Conservation (phyloP, 306 rosid genomes). For the Cyclanthera cordifolia region DNA sequence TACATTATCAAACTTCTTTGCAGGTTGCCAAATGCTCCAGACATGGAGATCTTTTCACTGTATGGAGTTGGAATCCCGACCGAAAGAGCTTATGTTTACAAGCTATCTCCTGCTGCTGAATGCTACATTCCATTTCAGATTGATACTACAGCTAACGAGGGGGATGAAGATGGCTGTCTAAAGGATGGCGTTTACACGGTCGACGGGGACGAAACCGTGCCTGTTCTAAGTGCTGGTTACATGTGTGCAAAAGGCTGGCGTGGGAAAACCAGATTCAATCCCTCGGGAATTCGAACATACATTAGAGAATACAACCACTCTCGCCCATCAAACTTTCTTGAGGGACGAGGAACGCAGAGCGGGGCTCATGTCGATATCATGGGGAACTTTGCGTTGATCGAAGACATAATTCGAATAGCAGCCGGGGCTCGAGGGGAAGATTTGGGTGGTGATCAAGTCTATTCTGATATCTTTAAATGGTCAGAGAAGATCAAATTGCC, state of each 20-base stretch:
- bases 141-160: constrained; percentile 41
- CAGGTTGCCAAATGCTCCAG: constrained; percentile 83
- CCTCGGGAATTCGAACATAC: constrained; percentile 45
- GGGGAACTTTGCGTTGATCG: constrained; percentile 80
- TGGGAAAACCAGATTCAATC: constrained; percentile 67
- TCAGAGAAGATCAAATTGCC: constrained; percentile 56
- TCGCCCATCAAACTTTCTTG: constrained; percentile 61
- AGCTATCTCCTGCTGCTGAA: constrained; percentile 45
- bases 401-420: constrained; percentile 63
- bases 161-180: constrained; percentile 41
- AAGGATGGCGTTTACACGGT: constrained; percentile 60
- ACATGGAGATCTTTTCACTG: constrained; percentile 69
- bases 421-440: constrained; percentile 68
- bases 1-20: background rate
- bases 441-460: constrained; percentile 61
- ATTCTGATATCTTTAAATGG: constrained; percentile 65
- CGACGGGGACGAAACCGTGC: constrained; percentile 86
- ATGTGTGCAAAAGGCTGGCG: constrained; percentile 89
- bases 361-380: constrained; percentile 86
- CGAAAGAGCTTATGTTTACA: constrained; percentile 69
- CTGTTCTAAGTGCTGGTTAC: constrained; percentile 69
- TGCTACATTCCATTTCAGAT: constrained; percentile 78
- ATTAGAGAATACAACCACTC: constrained; percentile 64
- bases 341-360: constrained; percentile 77
- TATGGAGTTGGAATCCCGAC: constrained; percentile 86